Percentiles rank a stretch among this genome's conserved stretches.
Evolutionary conservation across 441 rosid genomes (phyloP).

Genomic region (Biscutella laevigata): DNA sequence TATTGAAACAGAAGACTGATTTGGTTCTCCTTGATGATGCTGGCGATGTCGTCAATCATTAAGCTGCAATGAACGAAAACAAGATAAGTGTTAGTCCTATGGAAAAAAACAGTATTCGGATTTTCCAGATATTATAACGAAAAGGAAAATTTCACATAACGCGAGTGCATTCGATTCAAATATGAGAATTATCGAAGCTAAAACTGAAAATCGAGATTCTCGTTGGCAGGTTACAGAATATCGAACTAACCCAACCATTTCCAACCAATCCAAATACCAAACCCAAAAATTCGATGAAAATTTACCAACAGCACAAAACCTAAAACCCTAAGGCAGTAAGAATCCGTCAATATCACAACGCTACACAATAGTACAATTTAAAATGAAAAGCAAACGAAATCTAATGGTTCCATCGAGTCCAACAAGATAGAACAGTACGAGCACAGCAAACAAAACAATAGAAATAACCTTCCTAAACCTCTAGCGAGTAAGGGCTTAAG

Average conservation of each 20-base stretch:
- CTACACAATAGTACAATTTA: neutral
- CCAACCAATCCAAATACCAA: conserved; percentile 1
- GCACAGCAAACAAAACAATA: too few relatives aligned
- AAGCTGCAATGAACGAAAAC: conserved; percentile 12
- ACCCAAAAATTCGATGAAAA: neutral
- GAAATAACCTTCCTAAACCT: neutral
- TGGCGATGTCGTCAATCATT: neutral
- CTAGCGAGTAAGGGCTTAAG: neutral
- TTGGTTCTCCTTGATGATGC: conserved; percentile 3
- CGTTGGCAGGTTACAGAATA: neutral
- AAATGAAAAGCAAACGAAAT: neutral
- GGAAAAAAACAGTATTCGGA: neutral
- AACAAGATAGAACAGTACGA: neutral
- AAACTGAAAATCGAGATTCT: neutral
- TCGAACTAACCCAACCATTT: conserved; percentile 1
- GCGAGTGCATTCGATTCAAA: too few relatives aligned
- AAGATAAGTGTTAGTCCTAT: neutral
- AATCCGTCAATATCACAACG: neutral
- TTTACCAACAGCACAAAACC: conserved; percentile 1
- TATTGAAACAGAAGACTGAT: neutral
- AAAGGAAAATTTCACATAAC: neutral
- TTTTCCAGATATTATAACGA: too few relatives aligned
- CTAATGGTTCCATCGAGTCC: neutral
- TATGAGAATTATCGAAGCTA: too few relatives aligned
- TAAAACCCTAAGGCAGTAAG: conserved; percentile 9